phyloP scores from a whole-genome alignment of 2,329 filamentous ascomycete genomes.

The Neonectria hederae region DNA sequence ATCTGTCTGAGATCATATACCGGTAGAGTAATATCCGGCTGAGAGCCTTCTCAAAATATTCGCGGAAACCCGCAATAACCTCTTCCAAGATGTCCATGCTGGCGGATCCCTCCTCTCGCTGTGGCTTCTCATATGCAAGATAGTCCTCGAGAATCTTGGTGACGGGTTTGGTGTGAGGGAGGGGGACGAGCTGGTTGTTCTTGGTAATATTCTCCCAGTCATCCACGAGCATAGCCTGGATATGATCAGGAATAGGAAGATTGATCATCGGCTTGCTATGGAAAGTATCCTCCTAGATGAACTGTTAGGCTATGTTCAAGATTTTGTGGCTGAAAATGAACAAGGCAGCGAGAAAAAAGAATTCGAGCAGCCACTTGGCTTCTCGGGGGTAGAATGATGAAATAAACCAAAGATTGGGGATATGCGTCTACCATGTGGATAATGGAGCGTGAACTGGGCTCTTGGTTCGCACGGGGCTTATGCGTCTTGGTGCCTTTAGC shows the following conservation, averaged over 20 bases:
- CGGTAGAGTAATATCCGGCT: conserved; percentile 88
- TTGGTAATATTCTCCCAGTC: conserved; percentile 99
- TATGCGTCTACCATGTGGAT: conserved; percentile 30
- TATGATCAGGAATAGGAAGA: conserved; percentile 84
- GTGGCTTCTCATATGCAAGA: conserved; percentile 72
- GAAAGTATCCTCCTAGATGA: conserved; percentile 83
- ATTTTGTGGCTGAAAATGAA: neutral
- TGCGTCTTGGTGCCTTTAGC: neutral
- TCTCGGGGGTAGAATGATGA: neutral
- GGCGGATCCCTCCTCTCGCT: conserved; percentile 71
- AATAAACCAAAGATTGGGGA: neutral
- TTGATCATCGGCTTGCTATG: conserved; percentile 85
- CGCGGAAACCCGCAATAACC: conserved; percentile 83
- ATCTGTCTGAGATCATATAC: conserved; percentile 48
- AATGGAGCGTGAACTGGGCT: conserved; percentile 19
- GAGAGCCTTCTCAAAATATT: conserved; percentile 93
- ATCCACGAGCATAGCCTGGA: conserved; percentile 93
- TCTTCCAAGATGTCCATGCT: conserved; percentile 90
- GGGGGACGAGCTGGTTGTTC: conserved; percentile 85
- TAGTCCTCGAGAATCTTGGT: conserved; percentile 85
- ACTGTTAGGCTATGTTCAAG: conserved; percentile 28
- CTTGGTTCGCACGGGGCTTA: neutral
- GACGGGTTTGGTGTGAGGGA: conserved; percentile 82
- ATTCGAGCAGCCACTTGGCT: neutral
- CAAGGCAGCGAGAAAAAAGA: neutral